Percentiles rank a stretch among this genome's conserved stretches.
Conservation (phyloP, 2,329 filamentous ascomycete genomes). For the Neoscytalidium dimidiatum region DNA sequence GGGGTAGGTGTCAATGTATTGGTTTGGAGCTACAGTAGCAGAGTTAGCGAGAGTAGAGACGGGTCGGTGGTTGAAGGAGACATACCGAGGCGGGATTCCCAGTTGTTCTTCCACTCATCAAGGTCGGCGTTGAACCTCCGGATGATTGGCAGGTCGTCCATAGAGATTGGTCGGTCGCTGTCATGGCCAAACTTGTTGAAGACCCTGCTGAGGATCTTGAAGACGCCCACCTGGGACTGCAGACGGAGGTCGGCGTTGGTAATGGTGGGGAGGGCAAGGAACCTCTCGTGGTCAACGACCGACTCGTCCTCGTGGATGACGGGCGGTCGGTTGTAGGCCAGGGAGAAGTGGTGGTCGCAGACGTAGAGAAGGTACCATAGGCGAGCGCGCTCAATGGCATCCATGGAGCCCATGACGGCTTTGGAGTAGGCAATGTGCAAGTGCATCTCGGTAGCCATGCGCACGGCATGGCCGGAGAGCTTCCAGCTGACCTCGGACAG, state of each 20-base stretch:
- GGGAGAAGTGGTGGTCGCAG: constrained; percentile 44
- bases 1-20: constrained; percentile 31
- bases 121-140: constrained; percentile 45
- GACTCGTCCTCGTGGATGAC: constrained; percentile 41
- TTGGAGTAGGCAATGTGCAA: constrained; percentile 41
- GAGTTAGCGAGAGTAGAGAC: neutral
- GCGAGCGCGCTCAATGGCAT: constrained; percentile 38
- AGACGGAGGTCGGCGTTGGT: constrained; percentile 34
- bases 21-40: constrained; percentile 21
- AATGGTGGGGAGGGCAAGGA: constrained; percentile 31
- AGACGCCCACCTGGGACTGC: constrained; percentile 33
- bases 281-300: constrained; percentile 38
- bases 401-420: constrained; percentile 35
- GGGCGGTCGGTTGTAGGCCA: constrained; percentile 44
- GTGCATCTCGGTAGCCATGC: constrained; percentile 44
- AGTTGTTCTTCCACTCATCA: constrained; percentile 45
- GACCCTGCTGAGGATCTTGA: constrained; percentile 37
- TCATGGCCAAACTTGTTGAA: constrained; percentile 36
- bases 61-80: neutral
- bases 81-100: constrained; percentile 35
- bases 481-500: constrained; percentile 44
- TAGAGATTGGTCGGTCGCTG: constrained; percentile 38
- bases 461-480: constrained; percentile 40
- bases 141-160: constrained; percentile 40
- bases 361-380: constrained; percentile 44